Conservation (phyloP, 805 yeast genomes). For the Geotrichum ghanense region DNA sequence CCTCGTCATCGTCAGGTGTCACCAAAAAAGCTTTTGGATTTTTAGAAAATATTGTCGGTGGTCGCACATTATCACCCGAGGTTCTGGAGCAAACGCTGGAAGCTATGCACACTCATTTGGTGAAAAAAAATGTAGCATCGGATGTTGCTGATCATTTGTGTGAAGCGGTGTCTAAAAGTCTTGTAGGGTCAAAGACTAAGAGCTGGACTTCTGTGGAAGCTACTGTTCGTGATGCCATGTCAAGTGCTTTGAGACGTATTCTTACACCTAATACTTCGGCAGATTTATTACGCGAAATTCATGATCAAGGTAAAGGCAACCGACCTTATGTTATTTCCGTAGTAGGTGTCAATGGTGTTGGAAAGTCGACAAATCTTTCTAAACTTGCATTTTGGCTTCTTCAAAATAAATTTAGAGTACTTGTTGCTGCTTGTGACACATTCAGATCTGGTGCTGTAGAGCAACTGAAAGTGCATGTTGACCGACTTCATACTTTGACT, state of each 20-base stretch:
- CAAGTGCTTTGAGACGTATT: slow-evolving; percentile 51
- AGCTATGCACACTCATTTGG: slow-evolving; percentile 62
- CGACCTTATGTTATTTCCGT: slow-evolving; percentile 91
- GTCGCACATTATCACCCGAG: slow-evolving; percentile 48
- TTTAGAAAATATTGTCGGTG: slow-evolving; percentile 52
- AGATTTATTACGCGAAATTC: slow-evolving; percentile 74
- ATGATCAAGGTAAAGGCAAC: slow-evolving; percentile 27
- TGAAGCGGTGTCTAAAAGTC: slow-evolving; percentile 53
- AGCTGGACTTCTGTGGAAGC: slow-evolving; percentile 63
- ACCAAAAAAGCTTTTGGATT: slow-evolving; percentile 37
- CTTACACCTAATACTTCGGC: slow-evolving; percentile 88
- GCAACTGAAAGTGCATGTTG: slow-evolving; percentile 88
- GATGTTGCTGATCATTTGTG: slow-evolving; percentile 70
- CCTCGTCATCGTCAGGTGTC: slow-evolving; percentile 21
- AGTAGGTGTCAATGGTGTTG: slow-evolving; percentile 97
- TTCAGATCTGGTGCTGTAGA: slow-evolving; percentile 99
- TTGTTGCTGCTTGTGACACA: slow-evolving; percentile 95
- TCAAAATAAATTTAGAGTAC: slow-evolving; percentile 75
- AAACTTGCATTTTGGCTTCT: slow-evolving; percentile 91
- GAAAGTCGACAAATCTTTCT: slow-evolving; percentile 90
- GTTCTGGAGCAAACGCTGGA: slow-evolving; percentile 57
- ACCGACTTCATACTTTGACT: slow-evolving; percentile 62
- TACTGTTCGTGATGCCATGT: slow-evolving; percentile 52
- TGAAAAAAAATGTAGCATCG: slow-evolving; percentile 84
- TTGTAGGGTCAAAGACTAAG: slow-evolving; percentile 62